Base-by-base conservation (phyloP, 495 filamentous ascomycete genomes). In the Penicillium antarcticum region DNA sequence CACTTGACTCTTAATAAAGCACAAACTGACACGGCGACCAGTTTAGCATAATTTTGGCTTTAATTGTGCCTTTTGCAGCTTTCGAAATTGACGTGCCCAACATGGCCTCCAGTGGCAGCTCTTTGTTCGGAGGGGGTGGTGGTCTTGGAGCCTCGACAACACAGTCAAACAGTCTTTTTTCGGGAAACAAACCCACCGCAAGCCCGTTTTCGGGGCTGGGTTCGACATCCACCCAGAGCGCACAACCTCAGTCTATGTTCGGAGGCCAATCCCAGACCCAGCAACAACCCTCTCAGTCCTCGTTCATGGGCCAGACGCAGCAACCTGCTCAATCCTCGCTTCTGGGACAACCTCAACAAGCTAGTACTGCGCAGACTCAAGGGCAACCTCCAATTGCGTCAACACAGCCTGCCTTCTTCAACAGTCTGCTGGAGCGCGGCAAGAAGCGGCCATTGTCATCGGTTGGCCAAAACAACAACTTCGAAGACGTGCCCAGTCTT, bases 381-480 rank as follows among this genome's bases (percentile, higher is more conserved):
- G 56, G 36, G 19, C 60, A 56, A 47, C 36, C 48, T 35, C 56
- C 68, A 10, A 52, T 48, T n/a, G 69, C 71, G 48, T 35, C 58
- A 43, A 74, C 72, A 7, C 75, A 80, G 53, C 78, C 78, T 41
- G 88, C 89, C 1, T 94, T 92, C 63, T 97, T 96, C 71, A 90
- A 95, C 64, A 90, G 85, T 54, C 72, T 97, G 18, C 73, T 96
- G 11, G 88, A 92, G 57, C 86, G 87, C 52, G 88, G 87, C 37
- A 78, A 71, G 52, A 80, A 79, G 56, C 68, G 75, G 38, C 64
- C 77, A 12, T 56, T 76, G 31, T 69, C 71, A 61, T 43, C 60
- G 11, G 46, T 66, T 17, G 68, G 48, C 14, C 70, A 69, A 44
- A 71, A 67, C 40, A 64, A 58, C 40, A 72, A 68, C 42, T 77